Percentiles rank a stretch among this genome's conserved stretches.
Evolutionary conservation across 495 filamentous ascomycete genomes (phyloP).

Genomic region (Friedmanniomyces endolithicus): DNA sequence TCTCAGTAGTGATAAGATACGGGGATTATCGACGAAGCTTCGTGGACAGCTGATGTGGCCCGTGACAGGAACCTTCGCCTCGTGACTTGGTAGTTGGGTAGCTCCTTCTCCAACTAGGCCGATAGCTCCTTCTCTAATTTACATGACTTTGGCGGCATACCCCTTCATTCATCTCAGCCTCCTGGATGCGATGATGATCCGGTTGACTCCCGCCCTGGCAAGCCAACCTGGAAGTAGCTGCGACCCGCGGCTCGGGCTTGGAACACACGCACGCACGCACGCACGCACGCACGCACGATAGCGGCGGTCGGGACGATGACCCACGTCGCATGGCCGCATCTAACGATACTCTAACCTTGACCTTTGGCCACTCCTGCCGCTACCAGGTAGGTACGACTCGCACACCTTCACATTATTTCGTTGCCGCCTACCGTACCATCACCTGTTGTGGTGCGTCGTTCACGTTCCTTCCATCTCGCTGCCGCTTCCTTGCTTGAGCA

Average conservation of each 20-base stretch:
- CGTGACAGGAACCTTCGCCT: background rate
- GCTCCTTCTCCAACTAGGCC: background rate
- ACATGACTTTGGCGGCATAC: conserved; percentile 4
- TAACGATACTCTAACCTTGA: background rate
- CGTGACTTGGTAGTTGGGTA: background rate
- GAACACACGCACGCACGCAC: background rate
- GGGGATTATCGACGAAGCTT: background rate
- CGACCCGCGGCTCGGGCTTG: background rate
- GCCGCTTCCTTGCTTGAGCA: conserved; percentile 20
- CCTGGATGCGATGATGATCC: background rate
- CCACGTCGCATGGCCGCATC: background rate
- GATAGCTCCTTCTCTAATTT: conserved; percentile 1
- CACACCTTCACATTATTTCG: background rate
- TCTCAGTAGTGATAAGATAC: background rate
- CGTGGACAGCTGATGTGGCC: background rate
- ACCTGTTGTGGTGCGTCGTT: background rate
- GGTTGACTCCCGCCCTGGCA: background rate
- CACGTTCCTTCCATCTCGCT: conserved; percentile 11
- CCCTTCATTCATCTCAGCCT: background rate
- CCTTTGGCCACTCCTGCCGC: background rate
- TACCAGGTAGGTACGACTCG: background rate
- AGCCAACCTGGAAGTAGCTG: background rate
- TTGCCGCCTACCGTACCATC: conserved; percentile 4
- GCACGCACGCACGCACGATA: background rate
- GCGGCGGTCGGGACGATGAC: background rate